A percentile compares a stretch with the other conserved stretches of the same genome.
phyloP scores from a whole-genome alignment of 2,329 filamentous ascomycete species.

The Ophiocordyceps sinensis region DNA sequence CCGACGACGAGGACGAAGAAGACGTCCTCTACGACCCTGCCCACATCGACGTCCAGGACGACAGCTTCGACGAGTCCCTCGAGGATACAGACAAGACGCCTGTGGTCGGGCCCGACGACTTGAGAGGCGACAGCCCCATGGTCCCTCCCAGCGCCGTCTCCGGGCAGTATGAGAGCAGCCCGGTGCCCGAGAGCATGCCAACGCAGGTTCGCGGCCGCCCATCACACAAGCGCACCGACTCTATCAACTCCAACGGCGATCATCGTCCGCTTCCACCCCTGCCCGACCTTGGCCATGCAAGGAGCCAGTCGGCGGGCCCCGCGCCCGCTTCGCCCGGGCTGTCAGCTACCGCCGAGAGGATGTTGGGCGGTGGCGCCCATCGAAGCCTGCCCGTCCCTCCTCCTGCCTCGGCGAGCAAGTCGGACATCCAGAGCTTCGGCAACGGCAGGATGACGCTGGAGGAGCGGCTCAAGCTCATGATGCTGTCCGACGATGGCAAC shows the following conservation, averaged over 20 bases:
- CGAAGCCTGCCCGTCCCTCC: conserved; percentile 62
- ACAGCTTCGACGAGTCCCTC: conserved; percentile 90
- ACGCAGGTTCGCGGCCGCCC: conserved; percentile 31
- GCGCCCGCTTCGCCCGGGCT: conserved; percentile 46
- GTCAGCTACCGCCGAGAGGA: conserved; percentile 57
- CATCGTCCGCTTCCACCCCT: conserved; percentile 77
- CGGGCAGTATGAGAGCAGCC: conserved; percentile 49
- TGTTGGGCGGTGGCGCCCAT: conserved; percentile 43
- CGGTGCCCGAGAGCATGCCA: conserved; percentile 42
- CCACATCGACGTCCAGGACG: conserved; percentile 38
- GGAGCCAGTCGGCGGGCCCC: conserved; percentile 28
- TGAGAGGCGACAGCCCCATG: conserved; percentile 57
- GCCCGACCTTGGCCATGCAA: conserved; percentile 41
- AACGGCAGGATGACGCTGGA: conserved; percentile 70
- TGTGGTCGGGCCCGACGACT: conserved; percentile 93
- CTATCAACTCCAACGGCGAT: conserved; percentile 63
- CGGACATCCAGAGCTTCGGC: conserved; percentile 64
- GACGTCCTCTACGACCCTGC: conserved; percentile 42
- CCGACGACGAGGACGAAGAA: conserved; percentile 58
- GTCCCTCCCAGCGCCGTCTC: conserved; percentile 11
- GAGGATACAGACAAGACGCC: conserved; percentile 96
- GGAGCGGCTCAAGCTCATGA: conserved; percentile 77
- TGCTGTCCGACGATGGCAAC: conserved; percentile 55
- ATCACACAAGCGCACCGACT: conserved; percentile 51
- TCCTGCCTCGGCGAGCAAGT: conserved; percentile 51